phyloP scores from a whole-genome alignment of 2,329 filamentous ascomycete genomes.

The Cytospora chrysosperma region DNA sequence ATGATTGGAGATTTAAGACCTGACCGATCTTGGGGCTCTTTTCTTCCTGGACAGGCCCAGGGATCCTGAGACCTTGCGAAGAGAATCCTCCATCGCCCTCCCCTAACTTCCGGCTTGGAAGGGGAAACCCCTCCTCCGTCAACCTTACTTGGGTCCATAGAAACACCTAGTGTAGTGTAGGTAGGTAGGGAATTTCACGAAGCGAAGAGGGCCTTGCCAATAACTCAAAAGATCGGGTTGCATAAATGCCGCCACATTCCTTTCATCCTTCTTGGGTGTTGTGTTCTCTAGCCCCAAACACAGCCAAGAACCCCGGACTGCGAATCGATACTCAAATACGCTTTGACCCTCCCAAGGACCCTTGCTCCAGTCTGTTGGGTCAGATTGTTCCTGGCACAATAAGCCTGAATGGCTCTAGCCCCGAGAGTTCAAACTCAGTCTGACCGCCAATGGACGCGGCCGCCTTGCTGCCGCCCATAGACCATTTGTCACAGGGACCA shows the following conservation, averaged over 20 bases:
- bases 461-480: not conserved
- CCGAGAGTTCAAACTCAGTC: not conserved
- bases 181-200: not conserved
- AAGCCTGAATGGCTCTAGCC: constrained; percentile 7
- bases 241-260: not conserved
- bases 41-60: not conserved
- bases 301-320: not conserved
- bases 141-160: constrained; percentile 2
- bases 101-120: constrained; percentile 5
- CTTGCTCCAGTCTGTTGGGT: not conserved
- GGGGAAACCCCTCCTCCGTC: not conserved
- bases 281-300: not conserved
- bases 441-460: not conserved
- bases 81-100: not conserved
- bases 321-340: not conserved
- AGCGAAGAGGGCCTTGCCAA: not conserved
- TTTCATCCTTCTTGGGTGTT: not conserved
- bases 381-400: constrained; percentile 11
- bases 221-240: not conserved
- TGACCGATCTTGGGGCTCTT: constrained; percentile 6
- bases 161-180: no score
- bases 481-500: not conserved
- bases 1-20: constrained; percentile 8
- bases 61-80: not conserved
- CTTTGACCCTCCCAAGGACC: constrained; percentile 2